Evolutionary conservation across 2,329 filamentous ascomycete species (phyloP).

Genomic region (Botryosphaeria dothidea): DNA sequence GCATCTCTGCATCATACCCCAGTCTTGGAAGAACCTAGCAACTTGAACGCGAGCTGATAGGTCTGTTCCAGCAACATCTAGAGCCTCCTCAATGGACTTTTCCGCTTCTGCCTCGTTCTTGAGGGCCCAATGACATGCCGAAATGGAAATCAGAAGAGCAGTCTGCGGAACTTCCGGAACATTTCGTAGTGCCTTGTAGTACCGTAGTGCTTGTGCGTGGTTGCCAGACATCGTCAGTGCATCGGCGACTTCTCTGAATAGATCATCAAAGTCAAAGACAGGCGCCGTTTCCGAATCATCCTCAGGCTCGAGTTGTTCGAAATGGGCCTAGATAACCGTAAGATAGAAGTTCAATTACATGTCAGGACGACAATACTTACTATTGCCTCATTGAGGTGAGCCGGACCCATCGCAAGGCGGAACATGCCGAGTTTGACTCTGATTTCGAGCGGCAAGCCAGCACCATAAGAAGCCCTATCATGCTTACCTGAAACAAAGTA

Average conservation of each 20-base stretch:
- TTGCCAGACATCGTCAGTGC: conserved; percentile 54
- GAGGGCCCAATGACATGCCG: conserved; percentile 66
- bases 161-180: conserved; percentile 48
- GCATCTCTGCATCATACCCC: conserved; percentile 60
- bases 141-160: conserved; percentile 31
- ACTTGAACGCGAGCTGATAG: conserved; percentile 78
- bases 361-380: conserved; percentile 48
- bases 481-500: conserved; percentile 61
- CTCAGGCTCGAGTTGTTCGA: conserved; percentile 67
- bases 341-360: not conserved
- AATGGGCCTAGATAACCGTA: conserved; percentile 36
- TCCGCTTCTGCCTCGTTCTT: conserved; percentile 70
- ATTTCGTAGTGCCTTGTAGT: conserved; percentile 55
- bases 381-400: conserved; percentile 68
- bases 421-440: conserved; percentile 82
- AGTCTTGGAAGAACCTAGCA: conserved; percentile 76
- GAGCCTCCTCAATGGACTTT: conserved; percentile 72
- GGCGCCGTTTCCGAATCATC: conserved; percentile 52
- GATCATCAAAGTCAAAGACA: conserved; percentile 70
- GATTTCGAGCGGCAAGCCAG: conserved; percentile 75
- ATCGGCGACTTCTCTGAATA: conserved; percentile 73
- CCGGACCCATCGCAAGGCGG: conserved; percentile 69
- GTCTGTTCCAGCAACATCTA: conserved; percentile 69
- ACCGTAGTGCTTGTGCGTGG: conserved; percentile 59
- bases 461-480: conserved; percentile 64